phyloP scores from a whole-genome alignment of 768 basidiomycete genomes.

The Psilocybe tampanensis region DNA sequence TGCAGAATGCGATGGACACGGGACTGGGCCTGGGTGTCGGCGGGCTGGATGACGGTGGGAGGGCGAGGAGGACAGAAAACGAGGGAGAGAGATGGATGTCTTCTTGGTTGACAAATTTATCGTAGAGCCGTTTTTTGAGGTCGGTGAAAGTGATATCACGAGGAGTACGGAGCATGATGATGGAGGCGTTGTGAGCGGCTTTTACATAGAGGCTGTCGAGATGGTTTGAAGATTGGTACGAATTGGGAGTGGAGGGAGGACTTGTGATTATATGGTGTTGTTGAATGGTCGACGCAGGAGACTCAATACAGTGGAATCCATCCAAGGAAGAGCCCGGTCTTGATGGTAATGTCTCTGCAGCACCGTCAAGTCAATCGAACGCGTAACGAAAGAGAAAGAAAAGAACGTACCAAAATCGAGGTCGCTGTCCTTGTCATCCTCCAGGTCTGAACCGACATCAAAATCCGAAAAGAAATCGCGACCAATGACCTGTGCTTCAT shows the following conservation, averaged over 20 bases:
- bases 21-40: slow-evolving; percentile 30
- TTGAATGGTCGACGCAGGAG: background rate
- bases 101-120: slow-evolving; percentile 70
- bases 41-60: slow-evolving; percentile 28
- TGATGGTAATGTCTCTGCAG: slow-evolving; percentile 17
- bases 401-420: background rate
- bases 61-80: slow-evolving; percentile 59
- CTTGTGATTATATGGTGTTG: background rate
- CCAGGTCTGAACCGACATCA: slow-evolving; percentile 9
- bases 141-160: slow-evolving; percentile 50
- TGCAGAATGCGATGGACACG: slow-evolving; percentile 31
- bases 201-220: slow-evolving; percentile 56
- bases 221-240: background rate
- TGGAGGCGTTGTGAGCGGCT: slow-evolving; percentile 60
- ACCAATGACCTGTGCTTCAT: slow-evolving; percentile 13
- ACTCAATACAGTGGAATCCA: slow-evolving; percentile 8
- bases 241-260: background rate
- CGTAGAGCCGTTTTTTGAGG: slow-evolving; percentile 58
- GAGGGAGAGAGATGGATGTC: slow-evolving; percentile 51
- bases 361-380: background rate
- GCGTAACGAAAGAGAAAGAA: background rate
- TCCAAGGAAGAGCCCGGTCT: slow-evolving; percentile 19
- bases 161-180: slow-evolving; percentile 62
- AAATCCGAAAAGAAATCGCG: slow-evolving; percentile 17
- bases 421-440: slow-evolving; percentile 11